A percentile compares a stretch with the other conserved stretches of the same genome.
phyloP scores from a whole-genome alignment of 1,284 basidiomycete species.

The Bondarzewia mesenterica region DNA sequence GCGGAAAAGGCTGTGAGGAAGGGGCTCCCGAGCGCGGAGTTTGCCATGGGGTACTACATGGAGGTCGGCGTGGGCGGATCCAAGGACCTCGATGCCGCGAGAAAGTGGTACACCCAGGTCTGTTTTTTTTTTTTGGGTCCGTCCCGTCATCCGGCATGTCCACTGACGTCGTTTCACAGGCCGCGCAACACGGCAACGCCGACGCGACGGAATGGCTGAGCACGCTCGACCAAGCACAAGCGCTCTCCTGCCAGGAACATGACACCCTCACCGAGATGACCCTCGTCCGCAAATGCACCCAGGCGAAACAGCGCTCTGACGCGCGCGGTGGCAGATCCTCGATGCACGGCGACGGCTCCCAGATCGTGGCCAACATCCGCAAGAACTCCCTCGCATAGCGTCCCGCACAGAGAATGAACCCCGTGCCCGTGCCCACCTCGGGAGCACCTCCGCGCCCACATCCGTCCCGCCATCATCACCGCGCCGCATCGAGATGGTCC shows the following conservation, averaged over 20 bases:
- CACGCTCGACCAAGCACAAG: conserved; percentile 54
- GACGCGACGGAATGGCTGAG: conserved; percentile 72
- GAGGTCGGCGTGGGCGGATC: conserved; percentile 72
- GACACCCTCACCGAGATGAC: conserved; percentile 71
- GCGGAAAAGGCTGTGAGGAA: conserved; percentile 86
- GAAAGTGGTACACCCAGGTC: conserved; percentile 73
- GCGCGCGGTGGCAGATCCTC: conserved; percentile 24
- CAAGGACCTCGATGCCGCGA: conserved; percentile 58
- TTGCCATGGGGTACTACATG: conserved; percentile 90
- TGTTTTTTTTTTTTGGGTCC: too few species aligned
- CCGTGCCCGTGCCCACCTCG: too few species aligned
- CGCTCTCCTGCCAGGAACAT: conserved; percentile 75
- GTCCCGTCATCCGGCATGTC: too few species aligned
- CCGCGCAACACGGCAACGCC: too few species aligned
- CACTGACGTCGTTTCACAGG: too few species aligned
- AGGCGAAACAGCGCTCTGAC: conserved; percentile 71
- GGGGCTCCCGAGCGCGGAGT: conserved; percentile 78
- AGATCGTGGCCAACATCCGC: conserved; percentile 25
- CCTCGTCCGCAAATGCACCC: conserved; percentile 77
- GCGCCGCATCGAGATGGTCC: too few species aligned
- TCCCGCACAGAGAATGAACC: too few species aligned
- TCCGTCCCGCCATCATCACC: too few species aligned
- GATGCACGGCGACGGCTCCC: conserved; percentile 13
- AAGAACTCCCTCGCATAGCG: conserved; percentile 27
- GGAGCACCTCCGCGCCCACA: too few species aligned